Evolutionary conservation across 768 basidiomycete species (phyloP).

Genomic region (Lactarius sanguifluus): DNA sequence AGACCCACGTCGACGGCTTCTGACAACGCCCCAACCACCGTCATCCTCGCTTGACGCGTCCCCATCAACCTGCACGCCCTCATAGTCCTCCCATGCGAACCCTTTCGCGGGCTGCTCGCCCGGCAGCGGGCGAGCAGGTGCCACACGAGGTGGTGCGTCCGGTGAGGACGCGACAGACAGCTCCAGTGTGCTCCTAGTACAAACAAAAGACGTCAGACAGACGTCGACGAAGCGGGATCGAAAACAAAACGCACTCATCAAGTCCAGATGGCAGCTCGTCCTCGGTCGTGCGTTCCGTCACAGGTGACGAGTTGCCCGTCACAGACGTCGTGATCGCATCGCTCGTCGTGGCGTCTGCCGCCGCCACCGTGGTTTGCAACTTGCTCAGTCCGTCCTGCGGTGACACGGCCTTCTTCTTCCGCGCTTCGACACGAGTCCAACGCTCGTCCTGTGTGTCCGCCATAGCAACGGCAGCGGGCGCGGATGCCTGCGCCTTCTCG

Average conservation of each 20-base stretch:
- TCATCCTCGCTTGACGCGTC: constrained; percentile 64
- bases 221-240: constrained; percentile 9
- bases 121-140: constrained; percentile 61
- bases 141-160: constrained; percentile 54
- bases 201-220: constrained; percentile 2
- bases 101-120: constrained; percentile 60
- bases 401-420: constrained; percentile 34
- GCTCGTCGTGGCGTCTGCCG: constrained; percentile 41
- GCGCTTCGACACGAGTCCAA: constrained; percentile 70
- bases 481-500: constrained; percentile 37
- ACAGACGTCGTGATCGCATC: constrained; percentile 53
- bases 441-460: constrained; percentile 54
- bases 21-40: constrained; percentile 75
- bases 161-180: constrained; percentile 47
- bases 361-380: constrained; percentile 24
- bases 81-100: constrained; percentile 78
- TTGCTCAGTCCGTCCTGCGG: constrained; percentile 9
- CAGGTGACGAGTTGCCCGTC: constrained; percentile 44
- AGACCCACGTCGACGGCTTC: constrained; percentile 44
- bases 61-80: constrained; percentile 62
- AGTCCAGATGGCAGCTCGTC: constrained; percentile 57
- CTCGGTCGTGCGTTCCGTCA: constrained; percentile 38
- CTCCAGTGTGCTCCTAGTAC: constrained; percentile 53
- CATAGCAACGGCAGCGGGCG: constrained; percentile 29
- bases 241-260: constrained; percentile 58